These are phyloP conservation scores for Drechmeria coniospora DNA, from an alignment of 2,329 filamentous ascomycete species.

Conservation along the genomic window DNA sequence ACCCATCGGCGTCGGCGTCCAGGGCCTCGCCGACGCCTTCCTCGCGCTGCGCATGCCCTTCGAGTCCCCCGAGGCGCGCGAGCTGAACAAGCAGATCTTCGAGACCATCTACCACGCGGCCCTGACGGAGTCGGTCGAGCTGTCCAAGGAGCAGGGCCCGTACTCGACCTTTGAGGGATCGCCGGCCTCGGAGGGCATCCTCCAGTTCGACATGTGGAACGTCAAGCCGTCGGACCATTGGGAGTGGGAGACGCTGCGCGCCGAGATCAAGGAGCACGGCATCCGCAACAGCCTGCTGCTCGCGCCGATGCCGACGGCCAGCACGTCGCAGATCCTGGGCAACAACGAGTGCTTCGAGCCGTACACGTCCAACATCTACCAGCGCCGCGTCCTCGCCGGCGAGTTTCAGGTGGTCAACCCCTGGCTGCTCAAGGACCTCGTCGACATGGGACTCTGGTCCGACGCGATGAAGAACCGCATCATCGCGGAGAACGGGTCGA, in stretches of 20 bases:
- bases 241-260: slow-evolving; percentile 87
- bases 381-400: slow-evolving; percentile 88
- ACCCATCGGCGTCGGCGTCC: slow-evolving; percentile 90
- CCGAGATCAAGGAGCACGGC: slow-evolving; percentile 81
- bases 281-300: slow-evolving; percentile 90
- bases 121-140: slow-evolving; percentile 72
- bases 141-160: slow-evolving; percentile 68
- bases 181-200: slow-evolving; percentile 83
- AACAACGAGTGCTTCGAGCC: slow-evolving; percentile 99
- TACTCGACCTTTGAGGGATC: slow-evolving; percentile 90
- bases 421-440: slow-evolving; percentile 94
- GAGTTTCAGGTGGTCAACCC: slow-evolving; percentile 99
- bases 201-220: slow-evolving; percentile 98
- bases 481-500: slow-evolving; percentile 88
- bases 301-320: slow-evolving; percentile 95
- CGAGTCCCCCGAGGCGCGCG: slow-evolving; percentile 83
- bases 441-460: slow-evolving; percentile 95
- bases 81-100: slow-evolving; percentile 96
- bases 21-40: slow-evolving; percentile 96
- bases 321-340: slow-evolving; percentile 91
- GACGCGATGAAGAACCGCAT: slow-evolving; percentile 99
- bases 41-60: slow-evolving; percentile 92
- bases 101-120: slow-evolving; percentile 98
- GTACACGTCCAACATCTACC: slow-evolving; percentile 99
- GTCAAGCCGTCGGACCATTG: slow-evolving; percentile 86